These are phyloP conservation scores for Cryomyces antarcticus DNA, from an alignment of 495 filamentous ascomycete genomes.

Conservation along the genomic window DNA sequence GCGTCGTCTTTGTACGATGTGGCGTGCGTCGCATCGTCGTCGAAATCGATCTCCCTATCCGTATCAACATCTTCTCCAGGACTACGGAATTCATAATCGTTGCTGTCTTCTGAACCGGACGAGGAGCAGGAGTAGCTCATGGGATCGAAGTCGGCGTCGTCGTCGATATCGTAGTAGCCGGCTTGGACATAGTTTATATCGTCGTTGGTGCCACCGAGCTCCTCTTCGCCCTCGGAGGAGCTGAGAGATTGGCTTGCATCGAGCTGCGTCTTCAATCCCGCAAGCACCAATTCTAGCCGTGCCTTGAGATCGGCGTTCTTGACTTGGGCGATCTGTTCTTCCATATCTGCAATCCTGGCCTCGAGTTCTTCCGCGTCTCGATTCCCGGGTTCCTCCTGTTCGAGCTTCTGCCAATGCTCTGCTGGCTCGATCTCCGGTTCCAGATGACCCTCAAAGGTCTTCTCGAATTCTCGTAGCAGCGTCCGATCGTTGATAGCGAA, in stretches of 20 bases:
- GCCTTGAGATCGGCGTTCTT: constrained; percentile 8
- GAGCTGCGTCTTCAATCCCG: constrained; percentile 5
- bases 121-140: no score
- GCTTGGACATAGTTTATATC: not conserved
- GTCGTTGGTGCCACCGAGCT: not conserved
- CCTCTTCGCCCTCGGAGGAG: not conserved
- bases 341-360: constrained; percentile 10
- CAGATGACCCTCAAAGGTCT: constrained; percentile 9
- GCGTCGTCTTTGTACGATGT: no score
- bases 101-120: no score
- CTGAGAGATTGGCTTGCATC: not conserved
- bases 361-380: constrained; percentile 5
- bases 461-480: constrained; percentile 16
- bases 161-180: no score
- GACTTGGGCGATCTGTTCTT: constrained; percentile 6
- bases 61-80: no score
- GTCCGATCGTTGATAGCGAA: constrained; percentile 25
- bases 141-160: no score
- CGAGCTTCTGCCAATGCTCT: not conserved
- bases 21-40: no score
- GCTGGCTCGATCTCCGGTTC: constrained; percentile 2
- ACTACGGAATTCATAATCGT: no score
- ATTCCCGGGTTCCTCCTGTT: constrained; percentile 3
- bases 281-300: constrained; percentile 4
- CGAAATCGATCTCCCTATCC: no score